Percentiles rank a stretch among this genome's conserved stretches.
Conservation (phyloP, 164 flowering plant species). For the Magnolia sinica region DNA sequence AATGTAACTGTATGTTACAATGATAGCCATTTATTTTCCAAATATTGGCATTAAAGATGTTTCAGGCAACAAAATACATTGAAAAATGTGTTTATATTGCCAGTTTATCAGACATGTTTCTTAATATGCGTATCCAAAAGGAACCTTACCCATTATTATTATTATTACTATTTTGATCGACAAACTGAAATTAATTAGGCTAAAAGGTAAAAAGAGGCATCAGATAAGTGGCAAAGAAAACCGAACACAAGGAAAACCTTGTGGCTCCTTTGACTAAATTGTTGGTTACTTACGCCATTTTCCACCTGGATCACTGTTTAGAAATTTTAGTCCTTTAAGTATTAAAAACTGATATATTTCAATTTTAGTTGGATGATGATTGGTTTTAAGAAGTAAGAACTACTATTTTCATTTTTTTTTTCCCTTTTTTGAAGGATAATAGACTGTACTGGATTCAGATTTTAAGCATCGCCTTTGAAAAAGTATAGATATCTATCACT, state of each 20-base stretch:
- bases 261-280: neutral
- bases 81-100: neutral
- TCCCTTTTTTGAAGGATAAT: neutral
- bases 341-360: neutral
- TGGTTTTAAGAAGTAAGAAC: neutral
- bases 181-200: neutral
- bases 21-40: neutral
- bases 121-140: neutral
- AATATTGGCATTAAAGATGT: neutral
- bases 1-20: neutral
- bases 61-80: neutral
- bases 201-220: neutral
- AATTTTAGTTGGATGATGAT: neutral
- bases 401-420: neutral
- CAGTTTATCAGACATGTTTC: neutral
- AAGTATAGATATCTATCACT: neutral
- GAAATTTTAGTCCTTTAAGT: neutral
- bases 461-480: neutral
- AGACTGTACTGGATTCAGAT: neutral
- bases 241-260: too few relatives aligned
- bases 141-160: neutral
- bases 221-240: neutral
- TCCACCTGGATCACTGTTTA: too few relatives aligned
- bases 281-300: neutral
- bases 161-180: too few relatives aligned